phyloP scores from a whole-genome alignment of 1,284 basidiomycete species.

The Cystobasidiaceae sp. region DNA sequence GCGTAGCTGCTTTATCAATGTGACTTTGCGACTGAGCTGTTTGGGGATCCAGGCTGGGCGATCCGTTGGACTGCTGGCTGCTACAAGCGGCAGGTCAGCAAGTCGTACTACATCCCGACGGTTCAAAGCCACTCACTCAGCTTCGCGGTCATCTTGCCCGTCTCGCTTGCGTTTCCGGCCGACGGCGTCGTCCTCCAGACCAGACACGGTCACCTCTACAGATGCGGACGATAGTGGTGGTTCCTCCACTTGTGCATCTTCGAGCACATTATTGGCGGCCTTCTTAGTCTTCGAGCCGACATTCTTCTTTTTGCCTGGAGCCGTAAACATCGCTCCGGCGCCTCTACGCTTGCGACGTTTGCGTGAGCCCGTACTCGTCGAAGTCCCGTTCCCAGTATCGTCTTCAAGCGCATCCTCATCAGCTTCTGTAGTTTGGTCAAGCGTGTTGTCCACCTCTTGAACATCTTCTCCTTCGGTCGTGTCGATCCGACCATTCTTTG shows the following conservation, averaged over 20 bases:
- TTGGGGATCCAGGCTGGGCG: background rate
- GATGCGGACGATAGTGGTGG: background rate
- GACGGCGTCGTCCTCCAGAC: background rate
- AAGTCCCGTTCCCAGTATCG: background rate
- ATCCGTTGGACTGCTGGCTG: background rate
- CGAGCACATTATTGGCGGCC: background rate
- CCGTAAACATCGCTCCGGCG: slow-evolving; percentile 6
- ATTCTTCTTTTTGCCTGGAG: background rate
- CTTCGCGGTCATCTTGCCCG: background rate
- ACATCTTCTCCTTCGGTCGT: too few relatives aligned
- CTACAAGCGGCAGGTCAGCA: background rate
- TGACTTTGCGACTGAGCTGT: slow-evolving; percentile 1
- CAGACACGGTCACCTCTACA: background rate
- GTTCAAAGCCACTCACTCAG: background rate
- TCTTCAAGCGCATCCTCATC: too few relatives aligned
- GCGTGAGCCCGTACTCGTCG: background rate
- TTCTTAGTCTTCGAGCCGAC: background rate
- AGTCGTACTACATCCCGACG: background rate
- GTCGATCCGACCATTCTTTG: too few relatives aligned
- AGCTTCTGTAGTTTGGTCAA: too few relatives aligned
- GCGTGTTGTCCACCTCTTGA: too few relatives aligned
- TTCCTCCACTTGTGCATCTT: background rate
- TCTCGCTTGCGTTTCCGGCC: slow-evolving; percentile 14
- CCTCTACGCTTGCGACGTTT: background rate
- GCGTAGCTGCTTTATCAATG: slow-evolving; percentile 9